phyloP scores from a whole-genome alignment of 345 rosid species.

The Fremontodendron californicum region DNA sequence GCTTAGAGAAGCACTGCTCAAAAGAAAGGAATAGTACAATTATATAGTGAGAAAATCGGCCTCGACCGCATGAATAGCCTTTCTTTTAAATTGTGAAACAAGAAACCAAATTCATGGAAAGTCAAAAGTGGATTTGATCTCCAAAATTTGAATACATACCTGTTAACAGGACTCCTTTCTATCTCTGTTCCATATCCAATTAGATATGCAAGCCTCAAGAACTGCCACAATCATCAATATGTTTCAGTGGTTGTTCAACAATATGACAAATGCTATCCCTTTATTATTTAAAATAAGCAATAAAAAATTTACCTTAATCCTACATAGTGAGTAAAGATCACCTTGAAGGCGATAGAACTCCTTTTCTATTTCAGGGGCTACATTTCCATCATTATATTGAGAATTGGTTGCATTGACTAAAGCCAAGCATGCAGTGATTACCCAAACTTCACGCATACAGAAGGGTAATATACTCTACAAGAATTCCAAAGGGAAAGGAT shows the following conservation, averaged over 20 bases:
- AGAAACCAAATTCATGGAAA: not conserved
- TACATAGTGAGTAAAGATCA: slow-evolving; percentile 88
- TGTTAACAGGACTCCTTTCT: slow-evolving; percentile 93
- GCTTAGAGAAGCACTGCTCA: slow-evolving; percentile 89
- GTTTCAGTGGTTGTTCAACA: slow-evolving; percentile 20
- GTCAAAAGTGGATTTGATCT: not conserved
- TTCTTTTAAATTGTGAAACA: not conserved
- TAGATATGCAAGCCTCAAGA: slow-evolving; percentile 93
- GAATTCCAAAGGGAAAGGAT: not conserved
- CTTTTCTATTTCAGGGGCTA: slow-evolving; percentile 66
- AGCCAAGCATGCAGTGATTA: slow-evolving; percentile 20
- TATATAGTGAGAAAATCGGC: not conserved
- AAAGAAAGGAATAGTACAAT: slow-evolving; percentile 16
- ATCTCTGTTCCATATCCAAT: slow-evolving; percentile 85
- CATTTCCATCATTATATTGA: slow-evolving; percentile 58
- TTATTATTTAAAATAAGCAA: slow-evolving; percentile 4
- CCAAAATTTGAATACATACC: slow-evolving; percentile 38
- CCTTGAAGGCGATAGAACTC: slow-evolving; percentile 90
- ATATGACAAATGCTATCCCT: not conserved
- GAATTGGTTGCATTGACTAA: slow-evolving; percentile 66
- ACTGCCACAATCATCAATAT: slow-evolving; percentile 52
- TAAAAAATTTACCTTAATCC: slow-evolving; percentile 63
- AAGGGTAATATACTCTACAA: slow-evolving; percentile 11
- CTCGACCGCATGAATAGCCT: not conserved
- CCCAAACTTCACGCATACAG: slow-evolving; percentile 51